Conservation (phyloP, 2,329 filamentous ascomycete genomes). For the Chalaropsis thielavioides region DNA sequence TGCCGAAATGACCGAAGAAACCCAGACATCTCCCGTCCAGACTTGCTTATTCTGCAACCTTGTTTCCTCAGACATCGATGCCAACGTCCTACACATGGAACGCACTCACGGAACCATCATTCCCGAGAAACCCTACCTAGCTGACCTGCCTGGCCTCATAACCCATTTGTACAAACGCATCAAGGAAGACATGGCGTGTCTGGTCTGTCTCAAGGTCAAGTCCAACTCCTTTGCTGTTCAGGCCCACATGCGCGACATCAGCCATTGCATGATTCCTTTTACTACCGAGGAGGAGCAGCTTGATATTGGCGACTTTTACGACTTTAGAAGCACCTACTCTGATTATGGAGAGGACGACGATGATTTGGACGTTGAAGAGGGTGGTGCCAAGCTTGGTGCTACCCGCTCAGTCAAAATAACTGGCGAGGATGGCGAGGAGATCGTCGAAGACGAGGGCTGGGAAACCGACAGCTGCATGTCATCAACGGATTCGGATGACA, state of each 20-base stretch:
- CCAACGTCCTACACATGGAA: constrained; percentile 81
- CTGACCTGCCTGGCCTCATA: constrained; percentile 69
- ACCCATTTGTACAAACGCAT: constrained; percentile 68
- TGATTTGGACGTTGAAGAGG: constrained; percentile 35
- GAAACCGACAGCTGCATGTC: constrained; percentile 90
- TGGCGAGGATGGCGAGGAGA: constrained; percentile 34
- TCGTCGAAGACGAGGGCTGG: constrained; percentile 62
- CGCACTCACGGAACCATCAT: constrained; percentile 92
- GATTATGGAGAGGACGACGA: constrained; percentile 52
- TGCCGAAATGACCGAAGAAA: constrained; percentile 27
- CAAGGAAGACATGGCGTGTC: constrained; percentile 63
- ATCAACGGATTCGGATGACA: constrained; percentile 72
- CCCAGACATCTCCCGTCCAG: constrained; percentile 18
- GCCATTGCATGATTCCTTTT: constrained; percentile 94
- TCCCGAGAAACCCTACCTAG: constrained; percentile 72
- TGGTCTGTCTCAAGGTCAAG: constrained; percentile 76
- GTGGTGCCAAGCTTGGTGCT: constrained; percentile 56
- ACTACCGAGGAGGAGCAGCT: constrained; percentile 78
- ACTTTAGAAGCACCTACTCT: constrained; percentile 90
- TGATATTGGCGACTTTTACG: constrained; percentile 91
- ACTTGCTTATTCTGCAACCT: constrained; percentile 87
- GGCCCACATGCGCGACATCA: constrained; percentile 94
- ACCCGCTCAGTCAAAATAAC: constrained; percentile 40
- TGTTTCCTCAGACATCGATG: constrained; percentile 55
- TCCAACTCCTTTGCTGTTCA: constrained; percentile 67